These are phyloP conservation scores for Trametes hirsuta DNA, from an alignment of 1,284 basidiomycete species.

Conservation along the genomic window DNA sequence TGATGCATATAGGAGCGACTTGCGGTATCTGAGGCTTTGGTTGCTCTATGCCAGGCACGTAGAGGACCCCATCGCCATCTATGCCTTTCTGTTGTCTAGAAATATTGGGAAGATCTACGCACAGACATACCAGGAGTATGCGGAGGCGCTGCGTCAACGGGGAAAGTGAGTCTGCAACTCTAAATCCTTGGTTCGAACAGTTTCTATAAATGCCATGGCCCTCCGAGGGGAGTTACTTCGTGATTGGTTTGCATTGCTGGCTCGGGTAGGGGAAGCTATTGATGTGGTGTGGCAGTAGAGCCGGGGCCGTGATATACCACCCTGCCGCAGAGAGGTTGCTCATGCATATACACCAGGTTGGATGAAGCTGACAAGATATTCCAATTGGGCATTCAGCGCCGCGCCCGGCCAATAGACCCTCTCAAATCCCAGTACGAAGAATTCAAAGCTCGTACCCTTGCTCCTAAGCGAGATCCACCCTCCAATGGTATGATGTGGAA, in stretches of 20 bases:
- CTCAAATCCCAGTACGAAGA: conserved; percentile 85
- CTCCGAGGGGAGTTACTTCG: not conserved
- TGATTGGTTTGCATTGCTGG: not conserved
- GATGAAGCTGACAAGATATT: conserved; percentile 84
- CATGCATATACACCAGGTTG: conserved; percentile 15
- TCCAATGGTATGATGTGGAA: conserved; percentile 31
- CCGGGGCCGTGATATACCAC: not conserved
- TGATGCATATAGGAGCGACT: conserved; percentile 80
- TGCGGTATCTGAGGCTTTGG: conserved; percentile 91
- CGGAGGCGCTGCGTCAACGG: conserved; percentile 28
- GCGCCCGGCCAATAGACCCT: conserved; percentile 82
- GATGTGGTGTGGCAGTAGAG: not conserved
- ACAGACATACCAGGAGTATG: conserved; percentile 90
- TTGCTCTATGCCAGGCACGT: conserved; percentile 85
- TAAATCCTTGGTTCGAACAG: too few species aligned
- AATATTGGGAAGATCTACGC: conserved; percentile 85
- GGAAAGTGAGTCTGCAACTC: conserved; percentile 29
- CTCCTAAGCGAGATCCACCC: conserved; percentile 30
- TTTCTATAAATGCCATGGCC: not conserved
- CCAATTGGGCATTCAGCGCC: conserved; percentile 81
- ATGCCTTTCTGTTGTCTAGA: conserved; percentile 82
- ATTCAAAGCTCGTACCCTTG: conserved; percentile 58
- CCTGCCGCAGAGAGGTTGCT: not conserved
- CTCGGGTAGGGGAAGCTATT: not conserved
- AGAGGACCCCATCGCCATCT: conserved; percentile 72